Percentiles rank a stretch among this genome's conserved stretches.
phyloP scores from a whole-genome alignment of 495 filamentous ascomycete species.

The Friedmanniomyces endolithicus region DNA sequence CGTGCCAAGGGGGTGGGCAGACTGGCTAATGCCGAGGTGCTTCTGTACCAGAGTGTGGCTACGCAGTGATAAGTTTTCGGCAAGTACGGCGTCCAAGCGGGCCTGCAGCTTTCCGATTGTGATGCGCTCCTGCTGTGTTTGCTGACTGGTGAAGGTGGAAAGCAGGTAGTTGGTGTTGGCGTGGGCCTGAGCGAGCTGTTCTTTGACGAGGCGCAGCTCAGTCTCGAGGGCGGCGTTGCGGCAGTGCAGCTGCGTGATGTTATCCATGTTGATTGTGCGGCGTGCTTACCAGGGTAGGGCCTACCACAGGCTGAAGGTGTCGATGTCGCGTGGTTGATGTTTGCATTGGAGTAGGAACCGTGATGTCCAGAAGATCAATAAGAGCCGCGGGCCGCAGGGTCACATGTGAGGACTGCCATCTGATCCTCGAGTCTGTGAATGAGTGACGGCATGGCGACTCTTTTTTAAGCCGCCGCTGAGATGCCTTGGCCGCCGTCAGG shows the following conservation, averaged over 20 bases:
- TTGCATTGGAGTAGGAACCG: no score
- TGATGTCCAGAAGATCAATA: no score
- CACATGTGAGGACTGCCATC: no score
- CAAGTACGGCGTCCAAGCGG: background rate
- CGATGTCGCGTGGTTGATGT: no score
- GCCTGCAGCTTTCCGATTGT: background rate
- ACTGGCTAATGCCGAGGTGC: background rate
- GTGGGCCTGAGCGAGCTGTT: slow-evolving; percentile 15
- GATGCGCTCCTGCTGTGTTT: background rate
- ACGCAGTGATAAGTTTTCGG: background rate
- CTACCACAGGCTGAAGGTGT: no score
- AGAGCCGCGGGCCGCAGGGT: no score
- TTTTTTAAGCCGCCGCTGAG: no score
- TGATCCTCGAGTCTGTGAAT: no score
- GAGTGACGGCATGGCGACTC: no score
- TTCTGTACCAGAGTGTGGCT: background rate
- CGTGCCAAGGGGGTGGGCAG: background rate
- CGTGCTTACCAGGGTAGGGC: background rate
- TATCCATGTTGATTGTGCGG: background rate
- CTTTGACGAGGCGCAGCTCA: slow-evolving; percentile 7
- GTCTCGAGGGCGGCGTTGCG: slow-evolving; percentile 7
- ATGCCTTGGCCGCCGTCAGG: no score
- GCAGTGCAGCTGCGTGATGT: background rate
- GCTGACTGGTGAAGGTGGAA: background rate
- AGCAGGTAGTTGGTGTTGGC: background rate